phyloP scores from a whole-genome alignment of 2,329 filamentous ascomycete genomes.

The Rhexocercosporidium sp. region DNA sequence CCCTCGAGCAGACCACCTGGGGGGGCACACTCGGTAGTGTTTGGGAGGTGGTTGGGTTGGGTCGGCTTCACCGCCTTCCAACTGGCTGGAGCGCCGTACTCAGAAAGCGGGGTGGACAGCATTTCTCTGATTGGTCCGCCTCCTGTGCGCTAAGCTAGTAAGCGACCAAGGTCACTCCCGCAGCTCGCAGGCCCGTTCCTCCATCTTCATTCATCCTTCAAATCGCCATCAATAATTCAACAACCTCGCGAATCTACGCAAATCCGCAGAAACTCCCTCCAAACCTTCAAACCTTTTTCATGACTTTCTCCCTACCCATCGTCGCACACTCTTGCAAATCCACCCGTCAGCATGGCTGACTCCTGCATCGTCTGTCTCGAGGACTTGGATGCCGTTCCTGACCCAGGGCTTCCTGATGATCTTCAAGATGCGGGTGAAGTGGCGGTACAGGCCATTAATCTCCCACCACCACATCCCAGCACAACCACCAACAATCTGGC shows the following conservation, averaged over 20 bases:
- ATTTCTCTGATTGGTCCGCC: not conserved
- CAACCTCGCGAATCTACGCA: slow-evolving; percentile 4
- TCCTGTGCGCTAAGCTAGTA: slow-evolving; percentile 6
- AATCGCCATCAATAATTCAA: not conserved
- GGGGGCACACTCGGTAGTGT: not conserved
- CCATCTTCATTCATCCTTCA: slow-evolving; percentile 14
- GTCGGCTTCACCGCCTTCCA: slow-evolving; percentile 17
- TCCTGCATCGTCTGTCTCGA: slow-evolving; percentile 75
- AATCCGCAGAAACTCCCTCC: slow-evolving; percentile 2
- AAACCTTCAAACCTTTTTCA: slow-evolving; percentile 34
- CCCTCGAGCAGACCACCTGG: not conserved
- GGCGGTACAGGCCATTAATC: slow-evolving; percentile 23
- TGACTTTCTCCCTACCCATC: slow-evolving; percentile 34
- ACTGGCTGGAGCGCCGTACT: not conserved
- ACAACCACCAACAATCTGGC: slow-evolving; percentile 28
- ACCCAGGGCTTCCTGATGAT: slow-evolving; percentile 29
- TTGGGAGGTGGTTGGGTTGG: too few relatives aligned
- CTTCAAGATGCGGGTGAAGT: slow-evolving; percentile 32
- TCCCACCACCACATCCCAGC: slow-evolving; percentile 34
- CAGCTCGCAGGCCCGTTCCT: slow-evolving; percentile 12
- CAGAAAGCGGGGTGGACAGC: slow-evolving; percentile 10
- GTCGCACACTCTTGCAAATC: slow-evolving; percentile 29
- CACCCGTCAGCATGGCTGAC: slow-evolving; percentile 52
- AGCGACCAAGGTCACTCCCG: slow-evolving; percentile 13
- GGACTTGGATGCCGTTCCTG: slow-evolving; percentile 50